phyloP scores from a whole-genome alignment of 441 rosid species.

The Euphorbia schlechtendalii region DNA sequence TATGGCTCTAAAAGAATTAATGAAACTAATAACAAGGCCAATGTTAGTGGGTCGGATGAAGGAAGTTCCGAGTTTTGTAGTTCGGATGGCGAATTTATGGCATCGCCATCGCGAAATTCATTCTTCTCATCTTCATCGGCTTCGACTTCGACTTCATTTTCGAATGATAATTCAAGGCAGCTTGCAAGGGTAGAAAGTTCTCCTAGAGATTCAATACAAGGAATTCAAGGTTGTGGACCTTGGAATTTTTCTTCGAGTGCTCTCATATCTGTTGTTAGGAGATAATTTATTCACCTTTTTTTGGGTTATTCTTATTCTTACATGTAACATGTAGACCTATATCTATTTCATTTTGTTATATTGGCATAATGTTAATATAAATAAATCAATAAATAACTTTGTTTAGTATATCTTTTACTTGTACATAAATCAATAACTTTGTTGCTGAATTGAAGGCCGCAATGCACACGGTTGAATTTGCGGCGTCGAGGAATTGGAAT shows the following conservation, averaged over 20 bases:
- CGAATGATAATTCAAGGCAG: constrained; percentile 17
- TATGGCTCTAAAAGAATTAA: neutral
- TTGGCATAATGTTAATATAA: neutral
- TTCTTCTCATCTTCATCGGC: constrained; percentile 38
- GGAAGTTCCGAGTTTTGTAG: constrained; percentile 27
- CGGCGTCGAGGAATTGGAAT: too few species aligned
- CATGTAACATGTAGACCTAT: neutral
- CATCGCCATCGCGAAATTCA: constrained; percentile 25
- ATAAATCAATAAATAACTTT: too few species aligned
- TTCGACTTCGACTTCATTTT: constrained; percentile 26
- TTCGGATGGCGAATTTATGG: constrained; percentile 29
- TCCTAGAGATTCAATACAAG: constrained; percentile 17
- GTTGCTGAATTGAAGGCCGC: too few species aligned
- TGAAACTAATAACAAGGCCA: neutral
- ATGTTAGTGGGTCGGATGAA: constrained; percentile 18
- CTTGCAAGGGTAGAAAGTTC: constrained; percentile 24
- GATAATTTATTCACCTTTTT: constrained; percentile 14
- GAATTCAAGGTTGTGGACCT: constrained; percentile 29
- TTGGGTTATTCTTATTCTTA: neutral
- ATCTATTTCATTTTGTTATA: neutral
- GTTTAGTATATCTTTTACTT: too few species aligned
- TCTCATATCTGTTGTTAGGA: constrained; percentile 24
- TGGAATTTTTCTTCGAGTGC: constrained; percentile 26
- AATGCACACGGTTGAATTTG: too few species aligned
- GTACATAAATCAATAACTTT: too few species aligned